These are phyloP conservation scores for Triticum turgidum DNA, from an alignment of 176 grass and related monocot genomes.

Conservation along the genomic window DNA sequence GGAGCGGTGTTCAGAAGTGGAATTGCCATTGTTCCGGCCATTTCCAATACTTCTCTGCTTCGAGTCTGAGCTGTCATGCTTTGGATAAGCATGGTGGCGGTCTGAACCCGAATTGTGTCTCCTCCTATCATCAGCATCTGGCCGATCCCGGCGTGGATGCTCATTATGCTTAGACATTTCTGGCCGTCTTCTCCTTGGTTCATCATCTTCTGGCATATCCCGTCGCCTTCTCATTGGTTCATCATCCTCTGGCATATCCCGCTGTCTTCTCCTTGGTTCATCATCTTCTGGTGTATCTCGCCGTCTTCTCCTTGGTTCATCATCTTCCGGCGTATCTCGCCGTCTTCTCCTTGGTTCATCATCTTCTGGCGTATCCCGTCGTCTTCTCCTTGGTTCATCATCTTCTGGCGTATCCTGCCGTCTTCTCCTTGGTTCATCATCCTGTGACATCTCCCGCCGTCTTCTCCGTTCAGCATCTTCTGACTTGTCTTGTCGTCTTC, in stretches of 20 bases:
- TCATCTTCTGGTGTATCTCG: not conserved
- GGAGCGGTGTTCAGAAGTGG: slow-evolving; percentile 26
- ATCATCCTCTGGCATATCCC: not conserved
- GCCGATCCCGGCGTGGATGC: slow-evolving; percentile 21
- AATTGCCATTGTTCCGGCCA: slow-evolving; percentile 12
- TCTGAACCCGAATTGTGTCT: slow-evolving; percentile 37
- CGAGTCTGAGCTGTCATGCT: slow-evolving; percentile 35
- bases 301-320: not conserved
- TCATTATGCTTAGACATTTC: slow-evolving; percentile 33
- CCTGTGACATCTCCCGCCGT: not conserved
- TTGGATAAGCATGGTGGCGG: slow-evolving; percentile 39
- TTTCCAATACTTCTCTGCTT: slow-evolving; percentile 30
- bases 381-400: not conserved
- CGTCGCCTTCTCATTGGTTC: slow-evolving; percentile 9
- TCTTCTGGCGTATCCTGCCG: not conserved
- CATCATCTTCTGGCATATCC: slow-evolving; percentile 5
- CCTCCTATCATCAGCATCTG: slow-evolving; percentile 45
- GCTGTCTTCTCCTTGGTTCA: slow-evolving; percentile 5
- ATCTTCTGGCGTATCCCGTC: not conserved
- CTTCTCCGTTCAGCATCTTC: not conserved
- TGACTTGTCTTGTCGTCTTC: slow-evolving; percentile 14
- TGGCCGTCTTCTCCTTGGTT: slow-evolving; percentile 25
- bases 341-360: not conserved
- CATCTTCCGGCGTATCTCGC: not conserved
- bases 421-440: not conserved